phyloP scores from a whole-genome alignment of 1,284 basidiomycete genomes.

The Anthracocystis walkeri region DNA sequence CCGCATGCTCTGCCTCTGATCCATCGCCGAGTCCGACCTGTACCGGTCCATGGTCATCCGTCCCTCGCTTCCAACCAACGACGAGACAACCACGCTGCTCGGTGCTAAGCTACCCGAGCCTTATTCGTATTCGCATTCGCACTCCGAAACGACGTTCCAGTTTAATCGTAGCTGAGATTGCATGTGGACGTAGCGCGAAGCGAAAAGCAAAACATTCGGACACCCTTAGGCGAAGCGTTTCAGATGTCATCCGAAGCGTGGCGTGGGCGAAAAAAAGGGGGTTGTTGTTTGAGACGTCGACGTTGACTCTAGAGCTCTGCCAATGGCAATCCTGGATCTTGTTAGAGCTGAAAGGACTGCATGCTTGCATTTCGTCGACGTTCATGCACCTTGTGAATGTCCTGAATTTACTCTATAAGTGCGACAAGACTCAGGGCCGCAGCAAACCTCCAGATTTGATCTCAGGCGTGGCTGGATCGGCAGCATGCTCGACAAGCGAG shows the following conservation, averaged over 20 bases:
- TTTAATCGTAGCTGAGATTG: not conserved
- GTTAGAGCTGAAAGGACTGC: too few species aligned
- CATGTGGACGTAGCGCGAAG: not conserved
- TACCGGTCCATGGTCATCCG: not conserved
- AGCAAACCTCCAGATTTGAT: not conserved
- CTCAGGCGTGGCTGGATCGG: constrained; percentile 3
- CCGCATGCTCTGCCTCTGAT: not conserved
- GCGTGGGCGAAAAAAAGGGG: not conserved
- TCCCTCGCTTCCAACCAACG: not conserved
- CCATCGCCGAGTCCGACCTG: not conserved
- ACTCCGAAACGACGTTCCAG: not conserved
- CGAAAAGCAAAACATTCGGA: not conserved
- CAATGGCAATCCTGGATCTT: too few species aligned
- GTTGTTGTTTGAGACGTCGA: not conserved
- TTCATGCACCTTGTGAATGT: not conserved
- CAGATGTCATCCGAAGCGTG: not conserved
- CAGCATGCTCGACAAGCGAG: not conserved
- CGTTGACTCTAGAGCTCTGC: too few species aligned
- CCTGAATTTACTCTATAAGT: not conserved
- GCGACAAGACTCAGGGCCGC: not conserved
- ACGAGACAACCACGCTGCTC: not conserved
- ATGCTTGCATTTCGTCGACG: not conserved
- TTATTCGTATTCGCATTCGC: not conserved
- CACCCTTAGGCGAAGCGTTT: not conserved
- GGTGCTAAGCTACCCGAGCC: not conserved